Conservation (phyloP, 257 asterid genomes). For the Lycium barbarum region DNA sequence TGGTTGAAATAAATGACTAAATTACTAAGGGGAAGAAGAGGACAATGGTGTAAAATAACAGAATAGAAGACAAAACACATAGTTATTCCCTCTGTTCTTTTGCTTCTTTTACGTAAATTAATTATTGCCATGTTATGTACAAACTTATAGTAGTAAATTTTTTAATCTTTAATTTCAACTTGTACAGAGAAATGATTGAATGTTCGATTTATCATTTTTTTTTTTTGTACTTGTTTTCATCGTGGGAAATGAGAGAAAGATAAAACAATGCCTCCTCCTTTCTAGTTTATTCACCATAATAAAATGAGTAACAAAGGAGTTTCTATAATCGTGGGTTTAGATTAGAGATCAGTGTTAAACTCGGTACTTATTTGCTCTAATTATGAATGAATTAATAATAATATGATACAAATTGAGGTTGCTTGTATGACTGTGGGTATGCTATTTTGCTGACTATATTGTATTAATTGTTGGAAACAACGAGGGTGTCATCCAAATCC, state of each 20-base stretch:
- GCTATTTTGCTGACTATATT: too few species aligned
- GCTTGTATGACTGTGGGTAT: too few species aligned
- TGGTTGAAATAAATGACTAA: conserved; percentile 11
- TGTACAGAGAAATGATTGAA: conserved; percentile 24
- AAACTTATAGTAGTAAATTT: neutral
- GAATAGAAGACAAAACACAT: conserved; percentile 14
- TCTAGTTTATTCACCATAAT: too few species aligned
- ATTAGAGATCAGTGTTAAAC: too few species aligned
- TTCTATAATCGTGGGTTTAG: too few species aligned
- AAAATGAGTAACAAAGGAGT: too few species aligned
- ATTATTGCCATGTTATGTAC: neutral
- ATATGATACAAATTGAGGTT: too few species aligned
- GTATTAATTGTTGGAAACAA: too few species aligned
- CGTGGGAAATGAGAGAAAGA: neutral
- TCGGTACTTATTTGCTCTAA: too few species aligned
- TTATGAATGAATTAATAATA: too few species aligned
- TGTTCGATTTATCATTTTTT: neutral
- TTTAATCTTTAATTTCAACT: conserved; percentile 3
- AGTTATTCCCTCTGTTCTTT: neutral
- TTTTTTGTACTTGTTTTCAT: neutral
- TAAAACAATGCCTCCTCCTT: neutral
- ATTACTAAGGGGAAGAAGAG: conserved; percentile 19
- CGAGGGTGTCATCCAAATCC: too few species aligned
- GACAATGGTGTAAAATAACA: conserved; percentile 21
- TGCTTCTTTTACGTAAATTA: neutral